Conservation (phyloP, 805 yeast genomes). For the Myxozyma vanderwaltii region DNA sequence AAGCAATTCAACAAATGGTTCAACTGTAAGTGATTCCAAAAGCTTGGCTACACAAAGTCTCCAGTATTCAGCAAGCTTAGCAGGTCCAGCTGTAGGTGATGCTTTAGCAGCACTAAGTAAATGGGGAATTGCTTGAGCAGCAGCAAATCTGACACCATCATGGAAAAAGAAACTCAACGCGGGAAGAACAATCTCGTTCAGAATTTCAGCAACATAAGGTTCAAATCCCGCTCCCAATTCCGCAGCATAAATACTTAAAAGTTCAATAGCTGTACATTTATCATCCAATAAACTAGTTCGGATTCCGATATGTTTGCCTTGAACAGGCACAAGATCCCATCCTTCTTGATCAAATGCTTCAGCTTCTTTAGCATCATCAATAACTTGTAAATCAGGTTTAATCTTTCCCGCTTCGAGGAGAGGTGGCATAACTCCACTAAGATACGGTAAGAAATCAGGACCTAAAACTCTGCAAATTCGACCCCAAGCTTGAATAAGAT, state of each 20-base stretch:
- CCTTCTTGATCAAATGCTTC: constrained; percentile 81
- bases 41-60: constrained; percentile 65
- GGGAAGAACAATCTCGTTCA: constrained; percentile 79
- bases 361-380: constrained; percentile 84
- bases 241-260: constrained; percentile 79
- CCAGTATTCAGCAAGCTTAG: constrained; percentile 72
- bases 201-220: constrained; percentile 78
- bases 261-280: constrained; percentile 88
- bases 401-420: constrained; percentile 82
- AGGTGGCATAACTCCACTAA: constrained; percentile 88
- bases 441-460: constrained; percentile 77
- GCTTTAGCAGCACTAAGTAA: constrained; percentile 58
- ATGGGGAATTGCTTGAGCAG: constrained; percentile 81
- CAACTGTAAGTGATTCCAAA: constrained; percentile 66
- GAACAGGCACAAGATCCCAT: constrained; percentile 90
- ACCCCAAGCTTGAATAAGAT: constrained; percentile 94
- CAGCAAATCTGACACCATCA: constrained; percentile 91
- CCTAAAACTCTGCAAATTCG: constrained; percentile 87
- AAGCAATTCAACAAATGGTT: constrained; percentile 80
- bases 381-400: constrained; percentile 81
- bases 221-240: constrained; percentile 79
- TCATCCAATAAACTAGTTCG: constrained; percentile 95
- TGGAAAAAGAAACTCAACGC: constrained; percentile 88
- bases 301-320: constrained; percentile 92
- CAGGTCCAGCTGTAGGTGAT: constrained; percentile 46